A percentile compares a stretch with the other conserved stretches of the same genome.
phyloP scores from a whole-genome alignment of 1,139 yeast genomes.

The Candida glucosophila region DNA sequence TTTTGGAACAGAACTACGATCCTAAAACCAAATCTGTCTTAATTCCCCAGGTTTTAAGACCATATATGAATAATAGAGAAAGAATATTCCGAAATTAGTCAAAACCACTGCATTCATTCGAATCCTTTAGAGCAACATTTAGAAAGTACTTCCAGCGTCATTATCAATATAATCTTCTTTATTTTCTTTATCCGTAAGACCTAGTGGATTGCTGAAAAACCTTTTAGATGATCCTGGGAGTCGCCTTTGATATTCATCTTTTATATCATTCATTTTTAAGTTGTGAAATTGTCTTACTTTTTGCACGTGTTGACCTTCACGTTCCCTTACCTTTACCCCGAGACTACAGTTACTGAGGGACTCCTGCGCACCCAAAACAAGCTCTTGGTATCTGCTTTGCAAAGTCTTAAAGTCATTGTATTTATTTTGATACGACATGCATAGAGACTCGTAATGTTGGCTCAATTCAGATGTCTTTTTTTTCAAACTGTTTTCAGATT shows the following conservation, averaged over 20 bases:
- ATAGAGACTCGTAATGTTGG: slow-evolving; percentile 14
- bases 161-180: no score
- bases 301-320: no score
- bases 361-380: slow-evolving; percentile 8
- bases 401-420: slow-evolving; percentile 15
- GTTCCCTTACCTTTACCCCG: no score
- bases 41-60: slow-evolving; percentile 63
- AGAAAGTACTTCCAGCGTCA: no score
- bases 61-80: slow-evolving; percentile 56
- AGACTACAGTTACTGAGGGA: no score
- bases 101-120: slow-evolving; percentile 1
- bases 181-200: no score
- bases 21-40: slow-evolving; percentile 41
- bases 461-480: slow-evolving; percentile 9
- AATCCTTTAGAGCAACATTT: no score
- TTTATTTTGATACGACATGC: slow-evolving; percentile 18
- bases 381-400: slow-evolving; percentile 15
- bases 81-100: slow-evolving; percentile 16
- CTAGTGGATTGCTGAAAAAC: no score
- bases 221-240: no score
- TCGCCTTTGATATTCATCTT: slow-evolving; percentile 4
- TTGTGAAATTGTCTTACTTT: slow-evolving; percentile 1
- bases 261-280: background rate
- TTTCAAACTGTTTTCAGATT: slow-evolving; percentile 8
- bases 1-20: slow-evolving; percentile 78